phyloP scores from a whole-genome alignment of 75 land plant genomes.

The Pinus taeda region DNA sequence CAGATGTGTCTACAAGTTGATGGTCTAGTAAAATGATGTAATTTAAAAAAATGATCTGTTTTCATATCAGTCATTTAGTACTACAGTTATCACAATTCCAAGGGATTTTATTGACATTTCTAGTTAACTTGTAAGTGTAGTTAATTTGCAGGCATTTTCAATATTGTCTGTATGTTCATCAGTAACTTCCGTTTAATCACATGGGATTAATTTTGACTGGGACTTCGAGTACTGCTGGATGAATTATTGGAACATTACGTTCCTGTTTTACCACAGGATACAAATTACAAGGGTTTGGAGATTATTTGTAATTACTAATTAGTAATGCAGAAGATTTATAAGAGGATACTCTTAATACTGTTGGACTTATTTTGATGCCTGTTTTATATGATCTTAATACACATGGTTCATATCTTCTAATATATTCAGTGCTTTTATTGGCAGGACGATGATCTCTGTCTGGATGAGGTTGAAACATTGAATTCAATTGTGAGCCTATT shows the following conservation, averaged over 20 bases:
- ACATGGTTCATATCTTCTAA: not conserved
- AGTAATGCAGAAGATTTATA: no score
- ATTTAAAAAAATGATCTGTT: no score
- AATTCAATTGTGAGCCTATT: slow-evolving; percentile 53
- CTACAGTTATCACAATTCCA: not conserved
- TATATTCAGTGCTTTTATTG: not conserved
- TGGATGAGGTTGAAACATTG: slow-evolving; percentile 63
- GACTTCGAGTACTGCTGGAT: no score
- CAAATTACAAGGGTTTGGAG: no score
- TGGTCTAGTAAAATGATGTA: no score
- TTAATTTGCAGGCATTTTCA: not conserved
- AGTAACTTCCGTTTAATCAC: no score
- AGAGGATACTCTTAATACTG: not conserved
- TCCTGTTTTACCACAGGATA: no score
- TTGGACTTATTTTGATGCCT: not conserved
- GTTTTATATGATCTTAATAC: not conserved
- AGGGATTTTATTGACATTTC: not conserved
- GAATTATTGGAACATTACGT: no score
- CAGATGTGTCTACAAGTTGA: no score
- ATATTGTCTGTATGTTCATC: no score
- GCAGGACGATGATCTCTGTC: slow-evolving; percentile 48
- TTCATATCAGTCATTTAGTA: not conserved
- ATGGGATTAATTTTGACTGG: no score
- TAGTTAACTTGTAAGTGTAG: not conserved
- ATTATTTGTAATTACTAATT: no score